Base-by-base conservation (phyloP, 2,329 filamentous ascomycete species). In the Phaeoacremonium minimum region DNA sequence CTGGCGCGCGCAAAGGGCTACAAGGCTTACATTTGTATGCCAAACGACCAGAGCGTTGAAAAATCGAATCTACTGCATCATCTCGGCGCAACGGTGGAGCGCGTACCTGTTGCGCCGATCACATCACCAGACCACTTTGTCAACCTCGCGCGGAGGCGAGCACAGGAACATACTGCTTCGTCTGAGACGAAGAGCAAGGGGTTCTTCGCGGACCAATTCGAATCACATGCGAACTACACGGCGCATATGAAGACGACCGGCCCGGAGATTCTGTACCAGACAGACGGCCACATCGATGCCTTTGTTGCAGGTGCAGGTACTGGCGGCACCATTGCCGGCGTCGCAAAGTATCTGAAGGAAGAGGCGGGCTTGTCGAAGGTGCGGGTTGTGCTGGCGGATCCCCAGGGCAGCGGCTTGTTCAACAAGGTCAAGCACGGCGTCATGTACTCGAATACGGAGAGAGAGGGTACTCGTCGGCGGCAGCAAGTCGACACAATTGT, bases 161-260 rank as follows among this genome's bases (percentile, higher is more conserved):
- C 93, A 0, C 61, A 62, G 35, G 81, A 88, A 48, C 90, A 97
- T 56, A 86, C 83, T 1, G 64, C 59, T 1, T 66, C 69, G 7
- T 56, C 66, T 2, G 52, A 60, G 11, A 77, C 78, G 48, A 72
- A 69, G 22, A 91, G 88, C 46, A 72, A 77, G 34, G 93, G 93
- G 15, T 90, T 95, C 63, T 98, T 97, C 57, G 89, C 91, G 1
- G 87, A 98, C 59, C 93, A 98, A 57, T 98, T 98, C 55, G 93
- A 98, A 65, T 91, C 85, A 17, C 70, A 79, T 34, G 87, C 89
- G 19, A 98, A 98, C 62, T 95, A 85, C 75, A 71, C 75, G 31
- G 90, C 93, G 2, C 93, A 98, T 64, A 80, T 83, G 50, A 68
- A 74, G 15, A 77, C 80, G 12, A 98, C 93, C 0, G 93, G 93